Conservation (phyloP, 768 basidiomycete genomes). For the Kwoniella botswanensis region DNA sequence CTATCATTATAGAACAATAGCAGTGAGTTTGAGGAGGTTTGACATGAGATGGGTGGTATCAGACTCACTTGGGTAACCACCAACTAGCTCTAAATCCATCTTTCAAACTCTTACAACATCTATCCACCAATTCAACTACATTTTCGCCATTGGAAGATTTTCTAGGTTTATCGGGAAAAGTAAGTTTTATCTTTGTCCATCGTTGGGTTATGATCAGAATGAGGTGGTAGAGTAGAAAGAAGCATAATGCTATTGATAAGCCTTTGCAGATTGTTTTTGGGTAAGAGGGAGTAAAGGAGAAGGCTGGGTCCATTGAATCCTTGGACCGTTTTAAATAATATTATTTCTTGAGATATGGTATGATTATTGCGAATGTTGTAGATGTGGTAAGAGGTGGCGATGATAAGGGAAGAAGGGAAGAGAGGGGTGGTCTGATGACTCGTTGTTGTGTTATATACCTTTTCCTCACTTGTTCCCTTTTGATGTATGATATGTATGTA, state of each 20-base stretch:
- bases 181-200: constrained; percentile 13
- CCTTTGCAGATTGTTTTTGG: neutral
- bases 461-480: neutral
- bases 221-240: constrained; percentile 8
- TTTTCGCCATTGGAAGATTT: constrained; percentile 8
- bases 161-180: constrained; percentile 2
- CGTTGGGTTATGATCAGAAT: constrained; percentile 1
- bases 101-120: constrained; percentile 26
- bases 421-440: neutral
- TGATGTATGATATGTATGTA: neutral
- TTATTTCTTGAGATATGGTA: neutral
- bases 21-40: neutral
- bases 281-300: neutral
- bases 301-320: constrained; percentile 12
- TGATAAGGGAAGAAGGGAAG: neutral
- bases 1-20: too few species aligned
- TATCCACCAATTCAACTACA: neutral
- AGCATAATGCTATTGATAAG: constrained; percentile 11
- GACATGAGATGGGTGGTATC: neutral
- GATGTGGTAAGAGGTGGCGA: neutral
- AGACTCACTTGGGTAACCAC: constrained; percentile 53
- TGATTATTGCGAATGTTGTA: neutral
- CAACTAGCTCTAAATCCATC: constrained; percentile 40
- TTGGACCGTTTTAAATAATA: neutral
- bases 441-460: neutral